Percentiles rank a stretch among this genome's conserved stretches.
These are phyloP conservation scores for Takashimella koratensis DNA, from an alignment of 1,284 basidiomycete genomes.

Conservation along the genomic window DNA sequence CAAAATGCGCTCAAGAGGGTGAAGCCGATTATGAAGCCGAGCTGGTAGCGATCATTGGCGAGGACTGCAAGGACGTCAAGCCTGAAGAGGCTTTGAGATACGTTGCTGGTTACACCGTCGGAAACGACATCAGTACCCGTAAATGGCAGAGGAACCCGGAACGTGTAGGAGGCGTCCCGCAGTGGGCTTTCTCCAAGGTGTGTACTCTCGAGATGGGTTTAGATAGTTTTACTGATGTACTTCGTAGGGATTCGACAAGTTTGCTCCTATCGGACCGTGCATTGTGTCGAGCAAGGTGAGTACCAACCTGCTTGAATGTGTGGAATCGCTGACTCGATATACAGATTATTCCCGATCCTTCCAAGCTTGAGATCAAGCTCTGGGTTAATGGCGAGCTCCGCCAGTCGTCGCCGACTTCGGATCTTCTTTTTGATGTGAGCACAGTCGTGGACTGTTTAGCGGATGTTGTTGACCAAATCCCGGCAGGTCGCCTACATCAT, in stretches of 20 bases:
- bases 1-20: slow-evolving; percentile 63
- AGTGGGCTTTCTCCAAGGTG: slow-evolving; percentile 26
- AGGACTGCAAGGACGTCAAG: slow-evolving; percentile 68
- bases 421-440: slow-evolving; percentile 24
- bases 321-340: neutral
- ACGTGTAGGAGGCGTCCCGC: slow-evolving; percentile 18
- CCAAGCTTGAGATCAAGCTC: slow-evolving; percentile 18
- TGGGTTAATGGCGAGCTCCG: slow-evolving; percentile 15
- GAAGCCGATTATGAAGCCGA: slow-evolving; percentile 84
- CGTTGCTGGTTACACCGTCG: slow-evolving; percentile 71
- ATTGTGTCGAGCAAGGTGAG: slow-evolving; percentile 56
- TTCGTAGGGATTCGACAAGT: slow-evolving; percentile 39
- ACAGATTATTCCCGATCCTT: slow-evolving; percentile 18
- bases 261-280: slow-evolving; percentile 64
- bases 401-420: slow-evolving; percentile 18
- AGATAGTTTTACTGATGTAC: slow-evolving; percentile 51
- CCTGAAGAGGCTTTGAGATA: slow-evolving; percentile 73
- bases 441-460: no score
- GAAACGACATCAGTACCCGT: slow-evolving; percentile 61
- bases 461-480: no score
- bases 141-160: slow-evolving; percentile 20
- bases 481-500: slow-evolving; percentile 51
- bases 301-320: neutral
- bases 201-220: no score
- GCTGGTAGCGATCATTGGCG: slow-evolving; percentile 76